phyloP scores from a whole-genome alignment of 345 rosid species.

The Arabis alpina region DNA sequence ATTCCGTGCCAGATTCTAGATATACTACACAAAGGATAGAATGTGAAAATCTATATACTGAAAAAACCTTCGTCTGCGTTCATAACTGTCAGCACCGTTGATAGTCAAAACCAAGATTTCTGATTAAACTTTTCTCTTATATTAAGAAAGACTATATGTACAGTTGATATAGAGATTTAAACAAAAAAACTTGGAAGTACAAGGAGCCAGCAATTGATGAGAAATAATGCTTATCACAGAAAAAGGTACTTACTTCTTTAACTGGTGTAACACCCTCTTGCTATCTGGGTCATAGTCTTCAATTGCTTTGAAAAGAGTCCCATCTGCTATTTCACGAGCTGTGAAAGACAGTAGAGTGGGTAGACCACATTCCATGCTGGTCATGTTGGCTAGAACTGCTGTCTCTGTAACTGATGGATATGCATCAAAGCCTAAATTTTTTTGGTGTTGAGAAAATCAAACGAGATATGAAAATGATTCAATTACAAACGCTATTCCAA shows the following conservation, averaged over 20 bases:
- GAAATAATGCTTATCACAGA: neutral
- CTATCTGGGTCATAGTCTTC: slow-evolving; percentile 94
- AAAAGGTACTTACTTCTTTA: slow-evolving; percentile 62
- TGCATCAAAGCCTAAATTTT: slow-evolving; percentile 47
- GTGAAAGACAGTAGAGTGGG: slow-evolving; percentile 92
- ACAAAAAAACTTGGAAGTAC: neutral
- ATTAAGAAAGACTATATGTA: neutral
- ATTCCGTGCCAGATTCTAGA: slow-evolving; percentile 6
- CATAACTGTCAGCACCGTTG: slow-evolving; percentile 1
- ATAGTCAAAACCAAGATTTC: slow-evolving; percentile 9
- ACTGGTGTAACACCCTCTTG: slow-evolving; percentile 79
- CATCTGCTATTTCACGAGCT: slow-evolving; percentile 95
- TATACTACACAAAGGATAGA: slow-evolving; percentile 1
- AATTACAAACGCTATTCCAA: slow-evolving; percentile 8
- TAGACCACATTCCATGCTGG: slow-evolving; percentile 87
- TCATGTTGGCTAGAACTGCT: slow-evolving; percentile 59
- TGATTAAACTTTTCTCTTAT: neutral
- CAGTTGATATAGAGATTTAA: slow-evolving; percentile 16
- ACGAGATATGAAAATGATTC: slow-evolving; percentile 17
- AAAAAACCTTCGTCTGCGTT: slow-evolving; percentile 15
- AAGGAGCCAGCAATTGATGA: slow-evolving; percentile 24
- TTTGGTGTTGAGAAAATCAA: slow-evolving; percentile 3
- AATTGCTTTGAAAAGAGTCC: slow-evolving; percentile 92
- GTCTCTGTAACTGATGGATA: slow-evolving; percentile 72
- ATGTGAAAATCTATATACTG: slow-evolving; percentile 5